These are phyloP conservation scores for Helicocarpus griseus DNA, from an alignment of 2,329 filamentous ascomycete genomes.

Conservation along the genomic window DNA sequence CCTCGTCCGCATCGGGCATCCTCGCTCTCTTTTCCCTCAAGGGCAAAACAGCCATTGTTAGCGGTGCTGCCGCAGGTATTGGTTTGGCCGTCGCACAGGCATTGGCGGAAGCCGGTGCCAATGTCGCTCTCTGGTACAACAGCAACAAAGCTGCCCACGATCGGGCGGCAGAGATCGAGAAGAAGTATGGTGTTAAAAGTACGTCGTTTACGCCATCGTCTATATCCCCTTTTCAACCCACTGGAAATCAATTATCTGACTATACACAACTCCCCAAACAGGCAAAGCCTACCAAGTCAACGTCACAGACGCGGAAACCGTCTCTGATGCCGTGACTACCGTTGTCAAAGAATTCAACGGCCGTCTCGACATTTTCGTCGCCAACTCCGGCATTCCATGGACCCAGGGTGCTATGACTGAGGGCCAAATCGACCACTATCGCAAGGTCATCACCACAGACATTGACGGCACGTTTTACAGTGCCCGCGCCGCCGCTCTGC, in stretches of 20 bases:
- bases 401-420: conserved; percentile 58
- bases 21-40: conserved; percentile 60
- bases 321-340: conserved; percentile 32
- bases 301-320: conserved; percentile 32
- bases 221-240: too few species aligned
- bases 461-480: conserved; percentile 71
- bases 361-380: conserved; percentile 67
- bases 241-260: neutral
- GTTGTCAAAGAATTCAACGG: conserved; percentile 57
- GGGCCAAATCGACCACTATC: conserved; percentile 54
- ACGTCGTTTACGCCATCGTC: too few species aligned
- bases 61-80: conserved; percentile 61
- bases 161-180: conserved; percentile 53
- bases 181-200: conserved; percentile 60
- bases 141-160: conserved; percentile 55
- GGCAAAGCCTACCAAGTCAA: conserved; percentile 43
- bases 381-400: conserved; percentile 70
- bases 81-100: conserved; percentile 55
- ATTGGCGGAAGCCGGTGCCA: conserved; percentile 60
- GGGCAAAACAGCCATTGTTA: conserved; percentile 60
- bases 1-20: conserved; percentile 40
- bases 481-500: conserved; percentile 57
- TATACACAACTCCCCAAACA: conserved; percentile 15
- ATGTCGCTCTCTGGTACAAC: conserved; percentile 65
- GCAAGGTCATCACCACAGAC: conserved; percentile 60